Percentiles rank a stretch among this genome's conserved stretches.
phyloP scores from a whole-genome alignment of 257 asterid genomes.

The Petunia secreta region DNA sequence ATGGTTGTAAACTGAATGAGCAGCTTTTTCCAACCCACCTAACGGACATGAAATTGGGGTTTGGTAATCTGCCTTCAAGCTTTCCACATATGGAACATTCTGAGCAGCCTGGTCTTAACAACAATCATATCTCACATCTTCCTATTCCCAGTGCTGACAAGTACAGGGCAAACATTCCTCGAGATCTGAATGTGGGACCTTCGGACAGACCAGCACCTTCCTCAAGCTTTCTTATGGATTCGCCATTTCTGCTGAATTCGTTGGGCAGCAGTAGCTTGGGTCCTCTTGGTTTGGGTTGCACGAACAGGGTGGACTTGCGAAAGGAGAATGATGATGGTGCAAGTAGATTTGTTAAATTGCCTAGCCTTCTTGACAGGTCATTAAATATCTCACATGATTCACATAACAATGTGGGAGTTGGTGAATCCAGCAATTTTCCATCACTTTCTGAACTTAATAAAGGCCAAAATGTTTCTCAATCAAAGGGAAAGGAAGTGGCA shows the following conservation, averaged over 20 bases:
- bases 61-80: constrained; percentile 58
- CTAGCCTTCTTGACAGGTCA: constrained; percentile 43
- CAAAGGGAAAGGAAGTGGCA: constrained; percentile 67
- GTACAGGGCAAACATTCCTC: constrained; percentile 50
- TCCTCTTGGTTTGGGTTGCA: constrained; percentile 45
- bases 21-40: constrained; percentile 60
- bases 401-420: constrained; percentile 41
- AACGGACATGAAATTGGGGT: constrained; percentile 88
- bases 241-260: constrained; percentile 63
- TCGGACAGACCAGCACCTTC: constrained; percentile 47
- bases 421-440: constrained; percentile 41
- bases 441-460: constrained; percentile 34
- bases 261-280: constrained; percentile 59
- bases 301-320: constrained; percentile 22
- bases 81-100: constrained; percentile 49
- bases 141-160: constrained; percentile 52
- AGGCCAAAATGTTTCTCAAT: constrained; percentile 36
- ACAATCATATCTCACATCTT: constrained; percentile 40
- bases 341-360: constrained; percentile 49
- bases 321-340: constrained; percentile 40
- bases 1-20: constrained; percentile 58
- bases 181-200: constrained; percentile 53
- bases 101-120: constrained; percentile 36
- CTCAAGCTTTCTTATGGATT: constrained; percentile 44
- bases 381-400: constrained; percentile 32